Evolutionary conservation across 371 early-diverging fungal genomes (phyloP).

Genomic region (Dichotomocladium elegans): DNA sequence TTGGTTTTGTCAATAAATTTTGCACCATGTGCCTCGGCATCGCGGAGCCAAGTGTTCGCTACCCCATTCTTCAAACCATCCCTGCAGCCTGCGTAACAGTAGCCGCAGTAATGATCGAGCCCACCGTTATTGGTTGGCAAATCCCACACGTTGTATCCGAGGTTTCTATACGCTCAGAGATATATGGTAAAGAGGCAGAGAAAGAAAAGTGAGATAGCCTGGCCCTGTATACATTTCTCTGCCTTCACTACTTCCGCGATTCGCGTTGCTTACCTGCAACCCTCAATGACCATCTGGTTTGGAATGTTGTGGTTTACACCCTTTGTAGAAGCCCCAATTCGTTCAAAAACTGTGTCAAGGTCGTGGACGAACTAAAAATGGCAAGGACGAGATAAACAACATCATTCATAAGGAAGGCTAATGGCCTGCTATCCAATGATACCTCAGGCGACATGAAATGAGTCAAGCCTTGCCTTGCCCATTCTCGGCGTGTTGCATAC

Average conservation of each 20-base stretch:
- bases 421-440: no score
- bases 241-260: slow-evolving; percentile 3
- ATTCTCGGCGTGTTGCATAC: slow-evolving; percentile 78
- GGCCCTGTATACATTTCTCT: slow-evolving; percentile 51
- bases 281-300: slow-evolving; percentile 61
- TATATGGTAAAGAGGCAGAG: no score
- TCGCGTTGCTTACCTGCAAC: slow-evolving; percentile 40
- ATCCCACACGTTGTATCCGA: slow-evolving; percentile 45
- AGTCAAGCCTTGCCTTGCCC: slow-evolving; percentile 62
- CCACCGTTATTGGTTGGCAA: slow-evolving; percentile 63
- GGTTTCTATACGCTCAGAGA: no score
- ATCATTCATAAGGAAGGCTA: no score
- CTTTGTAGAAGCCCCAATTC: slow-evolving; percentile 55
- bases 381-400: no score
- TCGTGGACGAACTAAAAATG: slow-evolving; percentile 27
- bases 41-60: slow-evolving; percentile 61
- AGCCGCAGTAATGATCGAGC: slow-evolving; percentile 55
- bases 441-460: slow-evolving; percentile 52
- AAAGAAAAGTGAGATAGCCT: no score
- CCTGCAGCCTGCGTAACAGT: slow-evolving; percentile 65
- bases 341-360: slow-evolving; percentile 53
- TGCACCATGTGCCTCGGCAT: slow-evolving; percentile 58
- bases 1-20: slow-evolving; percentile 53
- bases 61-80: slow-evolving; percentile 68
- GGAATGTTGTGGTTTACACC: slow-evolving; percentile 57